Evolutionary conservation across 371 early-diverging fungal genomes (phyloP).

Genomic region (Mortierella sp.): DNA sequence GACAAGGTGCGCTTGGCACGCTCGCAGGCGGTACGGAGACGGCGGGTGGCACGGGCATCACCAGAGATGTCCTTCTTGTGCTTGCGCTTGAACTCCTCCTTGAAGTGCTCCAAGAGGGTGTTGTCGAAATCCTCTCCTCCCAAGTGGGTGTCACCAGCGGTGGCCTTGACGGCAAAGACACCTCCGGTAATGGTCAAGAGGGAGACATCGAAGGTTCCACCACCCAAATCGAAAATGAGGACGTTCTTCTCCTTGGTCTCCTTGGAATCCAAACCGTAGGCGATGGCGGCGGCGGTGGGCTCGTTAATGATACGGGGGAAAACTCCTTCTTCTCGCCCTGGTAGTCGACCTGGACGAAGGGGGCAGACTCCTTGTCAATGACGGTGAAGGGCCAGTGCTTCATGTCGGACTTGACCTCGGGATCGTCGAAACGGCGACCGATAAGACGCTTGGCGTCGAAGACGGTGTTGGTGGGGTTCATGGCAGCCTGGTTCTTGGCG

Average conservation of each 20-base stretch:
- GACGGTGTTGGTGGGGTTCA: constrained; percentile 91
- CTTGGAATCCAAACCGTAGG: constrained; percentile 90
- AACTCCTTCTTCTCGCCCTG: constrained; percentile 84
- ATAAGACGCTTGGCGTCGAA: constrained; percentile 98
- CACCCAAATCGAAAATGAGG: constrained; percentile 95
- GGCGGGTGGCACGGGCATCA: constrained; percentile 82
- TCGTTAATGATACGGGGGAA: constrained; percentile 95
- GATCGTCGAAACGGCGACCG: constrained; percentile 94
- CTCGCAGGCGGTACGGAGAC: constrained; percentile 85
- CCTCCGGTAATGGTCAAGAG: constrained; percentile 89
- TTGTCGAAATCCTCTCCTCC: constrained; percentile 99
- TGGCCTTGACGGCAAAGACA: constrained; percentile 93
- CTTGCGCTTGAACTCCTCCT: constrained; percentile 82
- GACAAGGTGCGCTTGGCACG: constrained; percentile 85
- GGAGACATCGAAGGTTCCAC: constrained; percentile 97
- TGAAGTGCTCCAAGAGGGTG: constrained; percentile 79
- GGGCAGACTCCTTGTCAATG: constrained; percentile 79
- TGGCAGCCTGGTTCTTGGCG: constrained; percentile 88
- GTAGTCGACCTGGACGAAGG: constrained; percentile 85
- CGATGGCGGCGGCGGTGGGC: constrained; percentile 96
- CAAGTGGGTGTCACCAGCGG: constrained; percentile 98
- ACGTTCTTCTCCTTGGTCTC: constrained; percentile 82
- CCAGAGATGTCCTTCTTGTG: constrained; percentile 77
- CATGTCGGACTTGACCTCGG: constrained; percentile 91
- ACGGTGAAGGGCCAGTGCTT: constrained; percentile 93